Conservation (phyloP, 192 early-diverging fungal species). For the Linnemannia hyalina region DNA sequence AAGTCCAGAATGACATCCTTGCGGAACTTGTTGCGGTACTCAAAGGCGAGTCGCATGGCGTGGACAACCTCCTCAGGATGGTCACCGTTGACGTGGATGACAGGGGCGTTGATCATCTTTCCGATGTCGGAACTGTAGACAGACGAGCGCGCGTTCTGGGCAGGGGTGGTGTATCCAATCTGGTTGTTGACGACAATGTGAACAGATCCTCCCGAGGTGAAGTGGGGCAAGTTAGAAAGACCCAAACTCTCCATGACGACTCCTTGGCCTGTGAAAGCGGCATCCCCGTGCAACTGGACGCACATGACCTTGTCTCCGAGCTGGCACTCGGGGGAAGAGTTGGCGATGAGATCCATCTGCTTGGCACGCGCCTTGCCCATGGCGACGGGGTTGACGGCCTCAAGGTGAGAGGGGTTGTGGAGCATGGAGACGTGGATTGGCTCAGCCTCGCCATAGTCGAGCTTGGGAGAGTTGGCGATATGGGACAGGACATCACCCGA, state of each 20-base stretch:
- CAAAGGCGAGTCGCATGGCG: conserved; percentile 87
- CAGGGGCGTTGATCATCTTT: conserved; percentile 96
- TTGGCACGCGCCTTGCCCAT: conserved; percentile 96
- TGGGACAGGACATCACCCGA: conserved; percentile 95
- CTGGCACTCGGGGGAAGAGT: conserved; percentile 76
- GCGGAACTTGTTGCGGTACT: conserved; percentile 93
- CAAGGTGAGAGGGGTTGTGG: conserved; percentile 98
- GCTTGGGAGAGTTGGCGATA: conserved; percentile 79
- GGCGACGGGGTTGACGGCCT: conserved; percentile 96
- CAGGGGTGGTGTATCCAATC: conserved; percentile 97
- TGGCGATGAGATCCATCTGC: conserved; percentile 83
- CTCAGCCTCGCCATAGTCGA: conserved; percentile 76
- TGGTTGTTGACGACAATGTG: conserved; percentile 99
- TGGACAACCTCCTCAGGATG: conserved; percentile 92
- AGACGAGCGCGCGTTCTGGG: conserved; percentile 92
- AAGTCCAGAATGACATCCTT: conserved; percentile 97
- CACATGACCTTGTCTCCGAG: conserved; percentile 95
- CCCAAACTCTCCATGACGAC: conserved; percentile 97
- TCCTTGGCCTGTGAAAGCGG: conserved; percentile 90
- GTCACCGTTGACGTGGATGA: conserved; percentile 97
- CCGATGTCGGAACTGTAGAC: conserved; percentile 94
- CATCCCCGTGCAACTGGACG: conserved; percentile 96
- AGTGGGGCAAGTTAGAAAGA: conserved; percentile 95
- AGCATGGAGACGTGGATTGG: conserved; percentile 88
- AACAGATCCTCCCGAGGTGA: conserved; percentile 93